Evolutionary conservation across 2,329 filamentous ascomycete genomes (phyloP), one percentile per base, ranked within the genome.

Genomic region (Niveomyces coronatus): DNA sequence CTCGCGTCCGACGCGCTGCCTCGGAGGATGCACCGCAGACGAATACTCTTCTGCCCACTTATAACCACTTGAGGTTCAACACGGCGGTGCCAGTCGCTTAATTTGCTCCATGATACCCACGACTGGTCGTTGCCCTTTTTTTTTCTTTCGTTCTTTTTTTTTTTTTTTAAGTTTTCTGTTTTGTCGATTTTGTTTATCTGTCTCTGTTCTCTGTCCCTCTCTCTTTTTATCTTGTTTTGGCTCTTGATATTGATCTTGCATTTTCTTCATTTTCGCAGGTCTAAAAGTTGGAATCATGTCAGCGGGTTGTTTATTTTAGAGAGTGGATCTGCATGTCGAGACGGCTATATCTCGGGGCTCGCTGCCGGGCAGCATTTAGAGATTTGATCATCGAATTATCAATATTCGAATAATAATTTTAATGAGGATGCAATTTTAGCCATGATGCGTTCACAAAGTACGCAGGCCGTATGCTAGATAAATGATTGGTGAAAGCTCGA

Each of bases 41-140:
- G 17, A 53, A 48, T 35, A 50, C 51, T 33, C 49, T 58, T 22
- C 48, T 73, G 22, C 62, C 64, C 6, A 60, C 57, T 9, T 64
- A 64, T 39, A 49, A 60, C n/a, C 57, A 61, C 16, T 32, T 55
- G 23, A 47, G 46, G 32, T 49, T 49, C 32, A 53, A 49, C 15
- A 45, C 49, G 31, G 44, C 47, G 30, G 22, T 41, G 9, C 33
- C 16, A 29, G 31, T 40, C 20, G 38, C 32, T 28, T 40, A 35
- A 36, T 40, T 35, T 17, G 16, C 17, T 9, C 19, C 13, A 40
- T 24, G 38, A 40, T 35, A 40, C 38, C 31, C 38, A 35, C 38
- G 38, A 16, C 27, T 27, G 35, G 31, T 19, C 32, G 31, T 31
- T 40, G 27, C 13, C 15, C 4, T 10, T 19, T 31, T 9, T 8